A percentile compares a stretch with the other conserved stretches of the same genome.
These are phyloP conservation scores for Letharia columbiana DNA, from an alignment of 495 filamentous ascomycete species.

Conservation along the genomic window DNA sequence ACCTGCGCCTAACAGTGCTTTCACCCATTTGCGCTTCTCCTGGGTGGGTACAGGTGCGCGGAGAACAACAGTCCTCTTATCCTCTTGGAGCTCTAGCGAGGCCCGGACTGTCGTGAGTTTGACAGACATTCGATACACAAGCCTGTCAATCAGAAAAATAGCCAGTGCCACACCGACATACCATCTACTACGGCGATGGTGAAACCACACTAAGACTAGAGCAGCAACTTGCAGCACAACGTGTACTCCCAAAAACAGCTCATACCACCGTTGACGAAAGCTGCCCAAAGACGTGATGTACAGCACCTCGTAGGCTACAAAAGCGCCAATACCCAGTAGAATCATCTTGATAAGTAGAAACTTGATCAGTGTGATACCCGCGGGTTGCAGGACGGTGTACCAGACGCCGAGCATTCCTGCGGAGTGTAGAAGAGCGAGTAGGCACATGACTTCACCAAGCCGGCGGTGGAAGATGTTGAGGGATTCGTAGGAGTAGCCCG, in stretches of 20 bases:
- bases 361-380: constrained; percentile 31
- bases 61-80: constrained; percentile 42
- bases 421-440: constrained; percentile 25
- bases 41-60: constrained; percentile 24
- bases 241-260: constrained; percentile 50
- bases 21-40: background rate
- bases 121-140: constrained; percentile 45
- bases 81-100: constrained; percentile 40
- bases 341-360: constrained; percentile 30
- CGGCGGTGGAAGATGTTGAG: constrained; percentile 55
- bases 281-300: constrained; percentile 44
- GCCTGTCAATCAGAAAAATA: constrained; percentile 51
- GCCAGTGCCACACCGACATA: constrained; percentile 37
- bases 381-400: constrained; percentile 36
- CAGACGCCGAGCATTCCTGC: constrained; percentile 39
- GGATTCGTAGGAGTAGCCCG: constrained; percentile 54
- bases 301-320: constrained; percentile 42
- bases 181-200: constrained; percentile 33
- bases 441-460: constrained; percentile 32
- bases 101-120: constrained; percentile 38
- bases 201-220: constrained; percentile 47
- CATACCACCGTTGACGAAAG: constrained; percentile 45
- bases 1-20: constrained; percentile 12
- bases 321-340: constrained; percentile 40
- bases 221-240: constrained; percentile 44